Conservation (phyloP, 192 early-diverging fungal species). For the Pilobolus umbonatus region DNA sequence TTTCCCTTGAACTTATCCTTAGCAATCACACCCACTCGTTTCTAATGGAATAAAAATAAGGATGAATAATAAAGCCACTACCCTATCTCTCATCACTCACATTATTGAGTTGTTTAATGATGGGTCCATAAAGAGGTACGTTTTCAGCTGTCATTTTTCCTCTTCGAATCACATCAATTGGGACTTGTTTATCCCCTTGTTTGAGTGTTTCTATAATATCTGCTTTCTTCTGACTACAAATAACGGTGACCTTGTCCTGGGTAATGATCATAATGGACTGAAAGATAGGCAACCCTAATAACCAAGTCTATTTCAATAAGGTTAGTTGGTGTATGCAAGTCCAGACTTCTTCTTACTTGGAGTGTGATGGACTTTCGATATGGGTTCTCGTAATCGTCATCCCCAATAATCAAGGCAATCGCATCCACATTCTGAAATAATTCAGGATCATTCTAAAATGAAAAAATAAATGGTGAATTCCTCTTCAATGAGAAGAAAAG, state of each 20-base stretch:
- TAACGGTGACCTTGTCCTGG: slow-evolving; percentile 67
- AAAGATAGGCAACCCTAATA: slow-evolving; percentile 87
- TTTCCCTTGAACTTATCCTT: slow-evolving; percentile 77
- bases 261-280: slow-evolving; percentile 81
- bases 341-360: slow-evolving; percentile 44
- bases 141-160: slow-evolving; percentile 77
- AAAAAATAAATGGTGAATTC: not conserved
- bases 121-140: slow-evolving; percentile 52
- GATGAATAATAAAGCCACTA: not conserved
- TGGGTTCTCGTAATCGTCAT: slow-evolving; percentile 61
- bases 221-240: slow-evolving; percentile 78
- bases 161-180: slow-evolving; percentile 71
- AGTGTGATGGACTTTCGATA: slow-evolving; percentile 70
- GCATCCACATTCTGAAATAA: slow-evolving; percentile 54
- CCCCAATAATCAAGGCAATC: slow-evolving; percentile 61
- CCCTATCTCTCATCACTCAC: slow-evolving; percentile 26
- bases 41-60: slow-evolving; percentile 25
- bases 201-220: slow-evolving; percentile 62
- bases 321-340: not conserved
- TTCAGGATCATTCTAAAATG: slow-evolving; percentile 22
- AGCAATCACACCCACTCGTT: slow-evolving; percentile 69
- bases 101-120: slow-evolving; percentile 46
- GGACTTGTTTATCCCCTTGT: slow-evolving; percentile 51
- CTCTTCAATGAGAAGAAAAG: not conserved
- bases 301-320: slow-evolving; percentile 67